Conservation (phyloP, 768 basidiomycete genomes). For the Termitomyces sp. region DNA sequence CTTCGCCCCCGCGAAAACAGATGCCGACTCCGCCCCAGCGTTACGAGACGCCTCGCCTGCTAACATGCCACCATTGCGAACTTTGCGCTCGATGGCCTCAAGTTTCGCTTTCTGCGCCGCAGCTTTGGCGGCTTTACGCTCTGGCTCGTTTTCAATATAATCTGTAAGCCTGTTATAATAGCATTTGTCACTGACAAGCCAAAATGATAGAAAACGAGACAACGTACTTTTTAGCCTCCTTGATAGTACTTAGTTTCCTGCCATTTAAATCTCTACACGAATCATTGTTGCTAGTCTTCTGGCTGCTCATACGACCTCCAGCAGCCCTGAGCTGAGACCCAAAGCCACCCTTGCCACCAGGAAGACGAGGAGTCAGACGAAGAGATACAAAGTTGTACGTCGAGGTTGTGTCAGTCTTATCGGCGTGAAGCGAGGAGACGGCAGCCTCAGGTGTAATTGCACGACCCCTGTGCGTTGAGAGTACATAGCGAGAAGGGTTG, state of each 20-base stretch:
- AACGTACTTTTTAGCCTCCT: slow-evolving; percentile 88
- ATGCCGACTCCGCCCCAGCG: slow-evolving; percentile 26
- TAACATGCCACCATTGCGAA: slow-evolving; percentile 39
- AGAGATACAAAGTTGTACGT: slow-evolving; percentile 47
- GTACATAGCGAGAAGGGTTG: slow-evolving; percentile 21
- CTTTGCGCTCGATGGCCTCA: slow-evolving; percentile 76
- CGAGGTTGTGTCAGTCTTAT: slow-evolving; percentile 11
- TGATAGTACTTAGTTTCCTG: slow-evolving; percentile 85
- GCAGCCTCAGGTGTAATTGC: slow-evolving; percentile 20
- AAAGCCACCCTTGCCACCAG: slow-evolving; percentile 96
- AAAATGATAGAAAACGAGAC: background rate
- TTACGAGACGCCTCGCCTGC: slow-evolving; percentile 23
- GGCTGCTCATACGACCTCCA: slow-evolving; percentile 95
- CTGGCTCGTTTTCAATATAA: slow-evolving; percentile 80
- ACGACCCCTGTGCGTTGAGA: slow-evolving; percentile 34
- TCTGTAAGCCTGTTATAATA: slow-evolving; percentile 57
- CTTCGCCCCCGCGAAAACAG: slow-evolving; percentile 65
- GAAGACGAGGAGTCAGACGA: slow-evolving; percentile 65
- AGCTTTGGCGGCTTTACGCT: slow-evolving; percentile 69
- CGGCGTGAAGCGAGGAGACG: slow-evolving; percentile 20
- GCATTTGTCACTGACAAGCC: background rate
- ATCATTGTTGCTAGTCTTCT: slow-evolving; percentile 93
- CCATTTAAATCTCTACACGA: slow-evolving; percentile 92
- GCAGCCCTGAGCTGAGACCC: slow-evolving; percentile 95
- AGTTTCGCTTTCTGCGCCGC: slow-evolving; percentile 80